phyloP scores from a whole-genome alignment of 495 filamentous ascomycete species.

The Neurospora terricola region DNA sequence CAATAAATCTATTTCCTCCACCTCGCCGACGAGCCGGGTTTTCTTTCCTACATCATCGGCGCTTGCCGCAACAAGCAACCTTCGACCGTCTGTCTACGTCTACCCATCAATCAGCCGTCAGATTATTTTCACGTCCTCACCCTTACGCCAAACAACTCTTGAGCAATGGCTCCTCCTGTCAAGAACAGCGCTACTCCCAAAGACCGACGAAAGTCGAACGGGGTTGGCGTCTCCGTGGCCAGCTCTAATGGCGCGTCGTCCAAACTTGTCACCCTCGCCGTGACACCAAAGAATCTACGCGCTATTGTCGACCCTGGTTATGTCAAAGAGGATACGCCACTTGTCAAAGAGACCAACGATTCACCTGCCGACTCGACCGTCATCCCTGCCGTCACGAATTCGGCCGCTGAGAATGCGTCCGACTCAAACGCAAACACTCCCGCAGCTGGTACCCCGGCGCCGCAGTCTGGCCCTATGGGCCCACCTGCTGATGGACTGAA shows the following conservation, averaged over 20 bases:
- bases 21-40: background rate
- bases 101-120: slow-evolving; percentile 8
- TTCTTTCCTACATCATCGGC: background rate
- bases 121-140: background rate
- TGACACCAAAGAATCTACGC: slow-evolving; percentile 28
- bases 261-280: slow-evolving; percentile 32
- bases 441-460: slow-evolving; percentile 31
- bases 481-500: slow-evolving; percentile 47
- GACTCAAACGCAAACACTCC: slow-evolving; percentile 39
- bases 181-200: slow-evolving; percentile 29
- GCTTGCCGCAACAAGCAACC: slow-evolving; percentile 1
- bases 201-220: slow-evolving; percentile 37
- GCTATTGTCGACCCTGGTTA: slow-evolving; percentile 34
- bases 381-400: slow-evolving; percentile 19
- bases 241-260: slow-evolving; percentile 7
- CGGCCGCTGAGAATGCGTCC: slow-evolving; percentile 36
- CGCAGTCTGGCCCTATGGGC: slow-evolving; percentile 35
- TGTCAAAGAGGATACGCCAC: slow-evolving; percentile 32
- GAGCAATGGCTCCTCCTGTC: slow-evolving; percentile 28
- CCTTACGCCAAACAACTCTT: background rate
- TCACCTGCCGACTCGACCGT: slow-evolving; percentile 20
- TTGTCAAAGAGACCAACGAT: slow-evolving; percentile 14
- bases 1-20: slow-evolving; percentile 8
- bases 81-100: background rate
- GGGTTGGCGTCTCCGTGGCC: slow-evolving; percentile 2